A percentile compares a stretch with the other conserved stretches of the same genome.
phyloP scores from a whole-genome alignment of 2,329 filamentous ascomycete genomes.

The Colletotrichum viniferum region DNA sequence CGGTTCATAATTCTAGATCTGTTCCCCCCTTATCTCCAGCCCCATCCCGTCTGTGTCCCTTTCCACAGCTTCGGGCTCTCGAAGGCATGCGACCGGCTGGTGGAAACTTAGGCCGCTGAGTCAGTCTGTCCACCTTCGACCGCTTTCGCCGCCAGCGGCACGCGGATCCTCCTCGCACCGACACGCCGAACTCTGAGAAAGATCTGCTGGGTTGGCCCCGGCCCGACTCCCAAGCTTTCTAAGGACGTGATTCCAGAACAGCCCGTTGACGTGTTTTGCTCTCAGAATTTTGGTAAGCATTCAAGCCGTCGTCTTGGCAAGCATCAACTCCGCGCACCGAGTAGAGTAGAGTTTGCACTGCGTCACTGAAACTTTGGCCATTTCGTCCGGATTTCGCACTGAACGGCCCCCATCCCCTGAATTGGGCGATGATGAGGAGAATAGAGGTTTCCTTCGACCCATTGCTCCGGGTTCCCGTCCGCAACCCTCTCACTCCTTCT shows the following conservation, averaged over 20 bases:
- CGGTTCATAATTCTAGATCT: neutral
- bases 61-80: neutral
- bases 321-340: neutral
- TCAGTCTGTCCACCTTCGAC: neutral
- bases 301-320: neutral
- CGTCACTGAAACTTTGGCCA: neutral
- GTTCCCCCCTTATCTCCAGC: neutral
- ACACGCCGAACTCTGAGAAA: neutral
- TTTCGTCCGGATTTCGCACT: neutral
- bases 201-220: neutral
- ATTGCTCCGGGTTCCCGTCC: neutral
- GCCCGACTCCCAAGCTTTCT: neutral
- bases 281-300: neutral
- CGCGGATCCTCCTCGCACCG: neutral
- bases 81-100: neutral
- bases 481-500: constrained; percentile 33
- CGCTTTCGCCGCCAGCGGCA: neutral
- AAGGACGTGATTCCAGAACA: neutral
- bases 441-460: neutral
- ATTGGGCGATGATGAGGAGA: no score
- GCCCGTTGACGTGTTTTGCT: neutral
- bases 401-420: neutral
- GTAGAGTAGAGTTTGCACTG: neutral
- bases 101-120: neutral
- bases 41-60: neutral